Base-by-base conservation (phyloP, 2,329 filamentous ascomycete species). In the Macrophomina pseudophaseolina region DNA sequence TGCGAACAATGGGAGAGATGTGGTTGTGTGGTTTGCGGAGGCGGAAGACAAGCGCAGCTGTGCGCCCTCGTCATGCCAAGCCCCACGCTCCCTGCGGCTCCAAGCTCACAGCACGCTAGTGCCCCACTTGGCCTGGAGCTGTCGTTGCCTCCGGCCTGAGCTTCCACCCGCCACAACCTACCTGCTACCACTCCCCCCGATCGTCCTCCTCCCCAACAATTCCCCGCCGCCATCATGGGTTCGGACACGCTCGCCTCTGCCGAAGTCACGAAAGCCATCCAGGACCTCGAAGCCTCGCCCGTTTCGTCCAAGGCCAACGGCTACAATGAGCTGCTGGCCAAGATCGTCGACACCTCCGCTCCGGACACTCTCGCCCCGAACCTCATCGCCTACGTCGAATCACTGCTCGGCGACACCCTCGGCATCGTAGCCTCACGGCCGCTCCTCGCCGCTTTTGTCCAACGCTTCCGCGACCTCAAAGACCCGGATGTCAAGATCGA, bases 351-450 rank as follows among this genome's bases (percentile, higher is more conserved):
- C 12, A 80, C 80, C 11, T 76, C 80, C 7, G 72, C 79, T 42
- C 77, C 82, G 16, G 73, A 76, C 23, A 80, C 84, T 64, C 80
- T 87, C 54, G 76, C 84, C 66, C 77, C 85, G 68, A 88, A 94
- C 77, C 84, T 94, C 67, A 88, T 87, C 68, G 87, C 87, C 72
- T 89, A 92, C 71, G 83, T 89, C 65, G 85, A 89, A 72, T 87
- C 85, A 59, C 84, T 94, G 64, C 87, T 94, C 70, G 84, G 82
- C 70, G 88, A 91, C 72, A 84, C 85, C 28, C 85, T 94, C 64
- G 91, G 91, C 72, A 89, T 94, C 71, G 91, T 95, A n/a, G 85
- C 89, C 35, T 88, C 91, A 5, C 88, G 92, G 5, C 85, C 88
- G 16, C 84, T 95, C 12, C 87, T 96, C 68, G 84, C 85, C 65